phyloP scores from a whole-genome alignment of 2,329 filamentous ascomycete species.

The Neurospora sp. region DNA sequence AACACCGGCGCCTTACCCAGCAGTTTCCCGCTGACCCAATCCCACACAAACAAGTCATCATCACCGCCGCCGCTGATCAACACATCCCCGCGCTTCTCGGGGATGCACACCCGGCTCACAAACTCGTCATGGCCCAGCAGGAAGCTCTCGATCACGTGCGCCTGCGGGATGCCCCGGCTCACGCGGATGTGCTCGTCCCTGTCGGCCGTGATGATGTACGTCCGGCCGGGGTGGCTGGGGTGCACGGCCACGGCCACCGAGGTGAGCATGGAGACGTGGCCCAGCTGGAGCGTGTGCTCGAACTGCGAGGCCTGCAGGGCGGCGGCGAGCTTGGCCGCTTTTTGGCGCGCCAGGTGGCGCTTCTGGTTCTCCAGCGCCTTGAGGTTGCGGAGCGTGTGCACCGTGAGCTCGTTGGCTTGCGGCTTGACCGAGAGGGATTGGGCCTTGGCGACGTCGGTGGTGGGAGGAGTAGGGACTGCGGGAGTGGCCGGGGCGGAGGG shows the following conservation, averaged over 20 bases:
- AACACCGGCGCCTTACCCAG: slow-evolving; percentile 46
- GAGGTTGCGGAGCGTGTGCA: slow-evolving; percentile 55
- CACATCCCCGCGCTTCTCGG: slow-evolving; percentile 42
- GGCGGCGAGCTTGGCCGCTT: slow-evolving; percentile 19
- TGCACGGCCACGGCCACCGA: slow-evolving; percentile 41
- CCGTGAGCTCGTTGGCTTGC: slow-evolving; percentile 48
- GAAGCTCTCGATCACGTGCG: slow-evolving; percentile 80
- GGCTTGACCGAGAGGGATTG: slow-evolving; percentile 32
- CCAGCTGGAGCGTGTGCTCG: slow-evolving; percentile 69
- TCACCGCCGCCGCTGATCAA: slow-evolving; percentile 87
- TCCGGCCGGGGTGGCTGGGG: slow-evolving; percentile 5
- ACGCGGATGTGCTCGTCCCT: slow-evolving; percentile 73
- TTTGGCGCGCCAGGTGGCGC: slow-evolving; percentile 25
- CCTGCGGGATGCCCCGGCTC: slow-evolving; percentile 63
- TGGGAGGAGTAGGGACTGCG: slow-evolving; percentile 14
- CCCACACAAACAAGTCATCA: slow-evolving; percentile 67
- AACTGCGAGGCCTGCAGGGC: slow-evolving; percentile 38
- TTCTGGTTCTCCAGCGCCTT: slow-evolving; percentile 51
- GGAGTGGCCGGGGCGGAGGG: slow-evolving; percentile 7
- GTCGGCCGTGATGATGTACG: slow-evolving; percentile 46
- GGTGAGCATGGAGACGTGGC: slow-evolving; percentile 92
- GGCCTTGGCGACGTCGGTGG: slow-evolving; percentile 10
- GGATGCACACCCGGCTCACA: slow-evolving; percentile 65
- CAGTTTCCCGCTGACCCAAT: slow-evolving; percentile 56
- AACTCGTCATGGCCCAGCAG: slow-evolving; percentile 86